These are phyloP conservation scores for Russula abietina DNA, from an alignment of 768 basidiomycete genomes.

Conservation along the genomic window DNA sequence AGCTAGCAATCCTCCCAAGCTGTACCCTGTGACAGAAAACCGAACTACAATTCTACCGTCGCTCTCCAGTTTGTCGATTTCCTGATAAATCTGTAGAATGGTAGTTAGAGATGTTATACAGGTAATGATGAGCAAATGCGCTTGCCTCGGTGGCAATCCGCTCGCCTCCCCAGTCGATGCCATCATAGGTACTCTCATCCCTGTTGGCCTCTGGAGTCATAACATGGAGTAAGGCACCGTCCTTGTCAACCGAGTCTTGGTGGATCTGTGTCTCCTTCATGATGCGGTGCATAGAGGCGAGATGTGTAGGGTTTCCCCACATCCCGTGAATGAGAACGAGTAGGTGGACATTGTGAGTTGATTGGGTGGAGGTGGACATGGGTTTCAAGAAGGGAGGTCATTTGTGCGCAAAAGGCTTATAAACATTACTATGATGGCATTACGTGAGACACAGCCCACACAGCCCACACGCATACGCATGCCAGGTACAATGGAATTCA, in stretches of 20 bases:
- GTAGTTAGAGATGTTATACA: too few relatives aligned
- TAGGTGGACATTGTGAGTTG: constrained; percentile 12
- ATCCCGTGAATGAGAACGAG: constrained; percentile 52
- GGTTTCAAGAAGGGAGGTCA: too few relatives aligned
- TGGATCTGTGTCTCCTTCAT: constrained; percentile 41
- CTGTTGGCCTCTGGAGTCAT: constrained; percentile 61
- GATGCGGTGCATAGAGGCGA: constrained; percentile 52
- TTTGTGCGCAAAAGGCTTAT: too few relatives aligned
- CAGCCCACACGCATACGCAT: too few relatives aligned
- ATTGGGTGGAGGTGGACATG: constrained; percentile 1
- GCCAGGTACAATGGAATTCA: too few relatives aligned
- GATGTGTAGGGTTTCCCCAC: constrained; percentile 73
- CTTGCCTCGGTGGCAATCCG: constrained; percentile 74
- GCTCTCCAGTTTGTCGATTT: constrained; percentile 47
- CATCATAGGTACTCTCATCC: constrained; percentile 70
- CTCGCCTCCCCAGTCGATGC: constrained; percentile 80
- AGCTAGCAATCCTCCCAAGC: constrained; percentile 74
- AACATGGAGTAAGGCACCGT: constrained; percentile 48
- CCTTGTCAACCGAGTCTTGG: constrained; percentile 28
- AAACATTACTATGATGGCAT: too few relatives aligned
- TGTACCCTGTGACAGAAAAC: constrained; percentile 75
- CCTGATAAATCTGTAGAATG: constrained; percentile 54
- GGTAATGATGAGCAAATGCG: too few relatives aligned
- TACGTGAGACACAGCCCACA: too few relatives aligned
- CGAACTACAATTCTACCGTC: constrained; percentile 55